These are phyloP conservation scores for Penicillium atrosanguineum DNA, from an alignment of 495 filamentous ascomycete species.

Conservation along the genomic window DNA sequence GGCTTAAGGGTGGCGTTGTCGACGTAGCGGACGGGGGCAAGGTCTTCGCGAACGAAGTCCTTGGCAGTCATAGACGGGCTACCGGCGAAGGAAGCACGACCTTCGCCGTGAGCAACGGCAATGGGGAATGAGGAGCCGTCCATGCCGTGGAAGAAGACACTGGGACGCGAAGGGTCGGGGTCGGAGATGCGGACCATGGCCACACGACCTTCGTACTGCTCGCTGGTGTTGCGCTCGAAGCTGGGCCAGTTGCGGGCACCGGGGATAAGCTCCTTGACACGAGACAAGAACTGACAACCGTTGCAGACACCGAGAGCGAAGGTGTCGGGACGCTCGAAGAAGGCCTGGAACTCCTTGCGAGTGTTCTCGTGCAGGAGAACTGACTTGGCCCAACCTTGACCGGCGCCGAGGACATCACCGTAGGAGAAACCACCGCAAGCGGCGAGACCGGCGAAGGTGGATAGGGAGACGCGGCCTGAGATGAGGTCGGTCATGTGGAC, in stretches of 20 bases:
- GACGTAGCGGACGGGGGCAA: constrained; percentile 76
- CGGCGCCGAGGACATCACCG: constrained; percentile 93
- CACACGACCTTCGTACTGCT: constrained; percentile 90
- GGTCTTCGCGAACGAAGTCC: constrained; percentile 57
- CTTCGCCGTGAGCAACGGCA: constrained; percentile 88
- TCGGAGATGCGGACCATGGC: constrained; percentile 82
- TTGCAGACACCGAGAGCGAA: constrained; percentile 97
- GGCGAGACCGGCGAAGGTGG: constrained; percentile 81
- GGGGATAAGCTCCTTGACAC: constrained; percentile 80
- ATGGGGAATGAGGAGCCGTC: constrained; percentile 79
- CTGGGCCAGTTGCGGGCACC: constrained; percentile 82
- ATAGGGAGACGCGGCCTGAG: constrained; percentile 67
- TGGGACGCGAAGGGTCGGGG: constrained; percentile 53
- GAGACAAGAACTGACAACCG: constrained; percentile 91
- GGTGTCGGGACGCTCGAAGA: constrained; percentile 87
- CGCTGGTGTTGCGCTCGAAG: constrained; percentile 80
- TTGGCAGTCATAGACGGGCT: constrained; percentile 34
- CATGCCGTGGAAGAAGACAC: constrained; percentile 96
- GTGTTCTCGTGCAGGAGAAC: constrained; percentile 80
- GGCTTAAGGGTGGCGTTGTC: constrained; percentile 69
- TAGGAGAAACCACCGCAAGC: constrained; percentile 97
- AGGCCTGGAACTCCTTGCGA: constrained; percentile 71
- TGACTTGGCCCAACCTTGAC: constrained; percentile 94
- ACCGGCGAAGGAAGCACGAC: constrained; percentile 71
- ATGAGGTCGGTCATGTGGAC: constrained; percentile 98